These are phyloP conservation scores for Flaveria trinervia DNA, from an alignment of 129 eudicot species.

Conservation along the genomic window DNA sequence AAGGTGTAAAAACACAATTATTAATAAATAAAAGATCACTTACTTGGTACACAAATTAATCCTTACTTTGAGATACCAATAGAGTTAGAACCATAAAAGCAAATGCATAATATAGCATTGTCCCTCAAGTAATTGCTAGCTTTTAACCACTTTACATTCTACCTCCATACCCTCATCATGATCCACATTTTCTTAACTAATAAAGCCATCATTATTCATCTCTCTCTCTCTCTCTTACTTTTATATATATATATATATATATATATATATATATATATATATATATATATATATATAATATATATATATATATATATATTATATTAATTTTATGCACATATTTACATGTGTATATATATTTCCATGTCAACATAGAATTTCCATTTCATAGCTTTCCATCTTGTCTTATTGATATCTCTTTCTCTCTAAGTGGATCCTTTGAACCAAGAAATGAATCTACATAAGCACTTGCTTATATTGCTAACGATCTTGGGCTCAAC, in stretches of 20 bases:
- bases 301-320: too few relatives aligned
- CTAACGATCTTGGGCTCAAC: constrained; percentile 34
- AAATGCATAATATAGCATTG: constrained; percentile 20
- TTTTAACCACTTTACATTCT: constrained; percentile 32
- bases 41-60: neutral
- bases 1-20: neutral
- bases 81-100: constrained; percentile 21
- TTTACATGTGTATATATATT: constrained; percentile 26
- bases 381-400: constrained; percentile 23
- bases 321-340: neutral
- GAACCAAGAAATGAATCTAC: constrained; percentile 43
- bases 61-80: constrained; percentile 6
- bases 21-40: neutral
- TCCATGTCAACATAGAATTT: constrained; percentile 24
- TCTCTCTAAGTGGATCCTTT: constrained; percentile 6
- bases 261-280: too few relatives aligned
- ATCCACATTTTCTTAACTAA: constrained; percentile 34
- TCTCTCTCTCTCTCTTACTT: constrained; percentile 7
- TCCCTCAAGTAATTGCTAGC: constrained; percentile 42
- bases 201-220: constrained; percentile 33
- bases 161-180: constrained; percentile 40
- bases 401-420: constrained; percentile 21
- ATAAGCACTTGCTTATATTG: constrained; percentile 26
- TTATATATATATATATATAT: too few relatives aligned
- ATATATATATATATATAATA: too few relatives aligned